Evolutionary conservation across 345 rosid species (phyloP), one percentile per base, ranked within the genome.

Genomic region (Gossypium ekmanianum): DNA sequence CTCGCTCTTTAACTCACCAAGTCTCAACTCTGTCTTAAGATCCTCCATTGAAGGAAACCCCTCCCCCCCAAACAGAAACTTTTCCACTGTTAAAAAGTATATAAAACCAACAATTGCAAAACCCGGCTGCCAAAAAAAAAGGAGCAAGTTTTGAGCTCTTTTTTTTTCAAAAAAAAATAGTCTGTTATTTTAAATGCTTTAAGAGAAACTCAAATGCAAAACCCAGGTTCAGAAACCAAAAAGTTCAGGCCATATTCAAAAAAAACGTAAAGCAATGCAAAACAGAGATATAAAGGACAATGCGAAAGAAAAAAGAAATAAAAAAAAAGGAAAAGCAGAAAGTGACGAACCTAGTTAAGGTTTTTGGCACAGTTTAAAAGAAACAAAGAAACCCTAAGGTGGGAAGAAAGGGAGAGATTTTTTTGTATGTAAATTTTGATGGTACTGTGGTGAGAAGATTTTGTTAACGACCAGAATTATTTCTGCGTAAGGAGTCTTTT

Each of bases 1-100:
- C 14, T 77, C 72, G 64, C 29, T 75, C 73, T 78, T 79, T 14
- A 75, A 44, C 47, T 54, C 78, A 10, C 64, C 79, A 7, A 64
- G 56, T 61, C 39, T 26, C 45, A 80, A 1, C 43, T 73, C 73
- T 8, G n/a, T 61, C 9, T 22, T 39, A 57, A 54, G n/a, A 54
- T 55, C 61, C 41, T 61, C 52, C 29, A 68, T 68, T 26, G 10
- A 14, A 24, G 11, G 10, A 24, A 66, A 1, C 39, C 39, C 39
- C 4, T 20, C 29, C 39, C 39, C 34, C 68, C 51, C 44, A 11
- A 11, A 50, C 29, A 45, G n/a, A 43, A 65, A 66, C 29, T 9
- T 9, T 10, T 39, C 16, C 69, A 41, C 69, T 7, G 1, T 11
- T 65, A 43, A 65, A 17, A 41, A 43, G 41, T 4, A n/a, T 11